Evolutionary conservation across 768 basidiomycete species (phyloP).

Genomic region (Auricularia auricula-judae): DNA sequence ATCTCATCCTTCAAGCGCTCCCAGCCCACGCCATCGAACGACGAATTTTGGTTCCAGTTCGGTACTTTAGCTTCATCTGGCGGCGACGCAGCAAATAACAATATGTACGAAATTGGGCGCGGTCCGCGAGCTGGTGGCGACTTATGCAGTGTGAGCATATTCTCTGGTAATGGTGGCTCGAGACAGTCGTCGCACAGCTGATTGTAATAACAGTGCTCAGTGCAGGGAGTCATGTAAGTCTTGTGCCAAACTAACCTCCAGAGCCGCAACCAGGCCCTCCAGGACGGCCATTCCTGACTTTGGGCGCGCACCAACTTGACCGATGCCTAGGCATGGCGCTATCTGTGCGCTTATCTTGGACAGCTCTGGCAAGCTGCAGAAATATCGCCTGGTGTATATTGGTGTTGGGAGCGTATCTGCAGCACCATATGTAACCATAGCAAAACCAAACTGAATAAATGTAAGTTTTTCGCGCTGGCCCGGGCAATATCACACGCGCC

Average conservation of each 20-base stretch:
- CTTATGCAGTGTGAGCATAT: neutral
- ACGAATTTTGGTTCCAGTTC: constrained; percentile 33
- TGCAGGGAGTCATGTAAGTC: neutral
- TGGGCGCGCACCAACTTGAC: constrained; percentile 38
- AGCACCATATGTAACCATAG: constrained; percentile 52
- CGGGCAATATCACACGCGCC: neutral
- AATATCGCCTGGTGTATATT: constrained; percentile 47
- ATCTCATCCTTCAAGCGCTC: neutral
- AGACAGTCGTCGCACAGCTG: constrained; percentile 29
- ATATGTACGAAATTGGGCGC: constrained; percentile 31
- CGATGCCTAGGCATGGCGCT: constrained; percentile 35
- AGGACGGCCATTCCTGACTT: constrained; percentile 51
- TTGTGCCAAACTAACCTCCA: constrained; percentile 39
- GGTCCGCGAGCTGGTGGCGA: constrained; percentile 9
- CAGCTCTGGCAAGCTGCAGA: constrained; percentile 19
- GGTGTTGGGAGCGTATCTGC: constrained; percentile 46
- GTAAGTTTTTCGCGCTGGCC: neutral
- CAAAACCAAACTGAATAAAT: constrained; percentile 29
- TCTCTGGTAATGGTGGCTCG: constrained; percentile 3
- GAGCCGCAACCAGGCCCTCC: constrained; percentile 57
- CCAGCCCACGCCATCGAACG: neutral
- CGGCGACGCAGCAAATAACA: constrained; percentile 49
- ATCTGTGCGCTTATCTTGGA: neutral
- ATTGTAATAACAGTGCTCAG: neutral
- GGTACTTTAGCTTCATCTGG: constrained; percentile 48